Evolutionary conservation across 371 early-diverging fungal species (phyloP), one percentile per base, ranked within the genome.

Genomic region (Mortierella sp.): DNA sequence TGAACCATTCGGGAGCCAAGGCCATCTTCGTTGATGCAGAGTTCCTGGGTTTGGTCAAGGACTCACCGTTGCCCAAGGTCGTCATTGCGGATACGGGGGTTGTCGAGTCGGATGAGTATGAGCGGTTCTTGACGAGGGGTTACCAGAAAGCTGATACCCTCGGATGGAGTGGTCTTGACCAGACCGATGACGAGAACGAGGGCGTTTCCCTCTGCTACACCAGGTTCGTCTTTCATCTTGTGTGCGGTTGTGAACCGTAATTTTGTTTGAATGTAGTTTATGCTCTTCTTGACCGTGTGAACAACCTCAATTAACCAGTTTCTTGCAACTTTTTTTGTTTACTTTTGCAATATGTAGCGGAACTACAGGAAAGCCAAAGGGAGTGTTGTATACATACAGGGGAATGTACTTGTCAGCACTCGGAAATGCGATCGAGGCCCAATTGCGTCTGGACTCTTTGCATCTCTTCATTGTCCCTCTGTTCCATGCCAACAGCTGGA

Each of bases 401-500:
- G 92, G 92, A 0, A 86, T 88, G 39, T 92, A 92, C 70, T 78
- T 93, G 65, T 79, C 88, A 34, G 86, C 91, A 1, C 65, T 93
- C 2, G 84, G 87, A 4, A 87, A 90, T 65, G 81, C 78, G 2
- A 85, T 93, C 48, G 90, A 92, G 64, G 86, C 84, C n/a, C 73
- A 78, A 16, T 66, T 92, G 52, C 85, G 72, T 19, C 64, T 86
- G 11, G 85, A 90, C 34, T 87, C 89, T 19, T 88, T 88, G 5
- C 92, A 87, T 76, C 72, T 93, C 40, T 93, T 91, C 88, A 87
- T 89, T 2, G 85, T 92, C 2, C 94, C 94, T 3, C 88, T 92
- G 87, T 93, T 93, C 75, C 94, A 93, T 76, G 92, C 92, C 66
- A 91, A 89, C 71, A 91, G 92, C 22, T 93, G 94, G 94, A 86